Percentiles rank a stretch among this genome's conserved stretches.
Conservation (phyloP, 1,139 yeast genomes). For the Saccharomyces uvarum region DNA sequence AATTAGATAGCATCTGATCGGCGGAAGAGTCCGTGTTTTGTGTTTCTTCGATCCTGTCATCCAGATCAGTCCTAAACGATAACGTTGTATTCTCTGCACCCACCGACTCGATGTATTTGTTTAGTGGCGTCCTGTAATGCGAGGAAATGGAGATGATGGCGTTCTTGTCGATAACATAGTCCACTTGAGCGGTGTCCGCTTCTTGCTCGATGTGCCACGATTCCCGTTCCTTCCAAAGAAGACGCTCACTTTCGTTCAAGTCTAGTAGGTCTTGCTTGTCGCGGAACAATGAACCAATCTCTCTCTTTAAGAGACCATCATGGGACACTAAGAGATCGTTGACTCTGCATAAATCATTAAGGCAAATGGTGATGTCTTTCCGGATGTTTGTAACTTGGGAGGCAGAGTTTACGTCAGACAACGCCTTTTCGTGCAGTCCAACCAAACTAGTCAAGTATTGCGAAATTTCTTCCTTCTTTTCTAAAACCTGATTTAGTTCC, state of each 20-base stretch:
- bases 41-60: background rate
- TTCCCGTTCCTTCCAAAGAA: slow-evolving; percentile 8
- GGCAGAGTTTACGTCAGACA: slow-evolving; percentile 14
- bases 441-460: slow-evolving; percentile 17
- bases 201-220: slow-evolving; percentile 12
- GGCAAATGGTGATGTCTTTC: slow-evolving; percentile 23
- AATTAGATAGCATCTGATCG: background rate
- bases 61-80: background rate
- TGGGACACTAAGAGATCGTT: slow-evolving; percentile 22
- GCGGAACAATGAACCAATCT: slow-evolving; percentile 13
- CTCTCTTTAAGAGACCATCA: slow-evolving; percentile 24
- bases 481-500: slow-evolving; percentile 21
- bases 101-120: slow-evolving; percentile 21
- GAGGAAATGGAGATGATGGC: slow-evolving; percentile 11
- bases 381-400: slow-evolving; percentile 20
- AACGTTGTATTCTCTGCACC: slow-evolving; percentile 21
- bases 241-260: slow-evolving; percentile 9
- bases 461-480: slow-evolving; percentile 19
- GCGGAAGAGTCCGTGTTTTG: background rate
- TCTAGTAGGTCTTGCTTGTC: slow-evolving; percentile 12
- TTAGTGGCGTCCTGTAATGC: slow-evolving; percentile 16
- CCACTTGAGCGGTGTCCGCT: background rate
- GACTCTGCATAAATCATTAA: slow-evolving; percentile 22
- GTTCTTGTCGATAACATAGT: background rate
- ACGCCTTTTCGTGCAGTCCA: slow-evolving; percentile 17